Conservation (phyloP, 2,329 filamentous ascomycete genomes). For the Pseudogymnoascus sp. region DNA sequence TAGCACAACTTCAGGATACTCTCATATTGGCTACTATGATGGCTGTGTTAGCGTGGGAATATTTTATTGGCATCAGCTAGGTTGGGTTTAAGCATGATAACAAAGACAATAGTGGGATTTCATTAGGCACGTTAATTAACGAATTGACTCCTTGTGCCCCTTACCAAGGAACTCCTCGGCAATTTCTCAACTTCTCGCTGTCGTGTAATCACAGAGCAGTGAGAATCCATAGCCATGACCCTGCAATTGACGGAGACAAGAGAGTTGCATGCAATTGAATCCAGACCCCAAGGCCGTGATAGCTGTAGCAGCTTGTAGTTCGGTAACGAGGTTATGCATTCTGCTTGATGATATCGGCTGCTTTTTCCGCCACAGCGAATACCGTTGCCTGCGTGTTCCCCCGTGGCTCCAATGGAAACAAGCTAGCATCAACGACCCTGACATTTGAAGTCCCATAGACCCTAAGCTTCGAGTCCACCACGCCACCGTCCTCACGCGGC, state of each 20-base stretch:
- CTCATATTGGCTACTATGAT: not conserved
- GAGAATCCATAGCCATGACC: too few relatives aligned
- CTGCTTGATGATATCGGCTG: conserved; percentile 10
- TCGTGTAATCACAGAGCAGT: too few relatives aligned
- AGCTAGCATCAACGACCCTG: conserved; percentile 10
- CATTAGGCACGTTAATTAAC: not conserved
- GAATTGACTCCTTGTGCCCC: not conserved
- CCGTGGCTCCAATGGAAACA: conserved; percentile 11
- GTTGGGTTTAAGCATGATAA: not conserved
- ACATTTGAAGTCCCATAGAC: conserved; percentile 10
- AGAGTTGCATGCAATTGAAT: not conserved
- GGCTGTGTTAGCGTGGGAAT: not conserved
- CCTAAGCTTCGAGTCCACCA: conserved; percentile 9
- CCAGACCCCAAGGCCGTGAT: not conserved
- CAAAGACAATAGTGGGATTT: not conserved
- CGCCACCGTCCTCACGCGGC: conserved; percentile 19
- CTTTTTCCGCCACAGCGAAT: conserved; percentile 10
- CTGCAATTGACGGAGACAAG: too few relatives aligned
- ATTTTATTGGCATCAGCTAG: not conserved
- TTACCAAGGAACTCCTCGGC: too few relatives aligned
- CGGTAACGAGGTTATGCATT: not conserved
- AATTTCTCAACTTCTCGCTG: too few relatives aligned
- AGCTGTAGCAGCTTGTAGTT: not conserved
- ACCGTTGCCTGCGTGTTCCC: conserved; percentile 5
- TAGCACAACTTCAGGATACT: not conserved